These are phyloP conservation scores for Metarhizium brunneum DNA, from an alignment of 2,329 filamentous ascomycete genomes.

Conservation along the genomic window DNA sequence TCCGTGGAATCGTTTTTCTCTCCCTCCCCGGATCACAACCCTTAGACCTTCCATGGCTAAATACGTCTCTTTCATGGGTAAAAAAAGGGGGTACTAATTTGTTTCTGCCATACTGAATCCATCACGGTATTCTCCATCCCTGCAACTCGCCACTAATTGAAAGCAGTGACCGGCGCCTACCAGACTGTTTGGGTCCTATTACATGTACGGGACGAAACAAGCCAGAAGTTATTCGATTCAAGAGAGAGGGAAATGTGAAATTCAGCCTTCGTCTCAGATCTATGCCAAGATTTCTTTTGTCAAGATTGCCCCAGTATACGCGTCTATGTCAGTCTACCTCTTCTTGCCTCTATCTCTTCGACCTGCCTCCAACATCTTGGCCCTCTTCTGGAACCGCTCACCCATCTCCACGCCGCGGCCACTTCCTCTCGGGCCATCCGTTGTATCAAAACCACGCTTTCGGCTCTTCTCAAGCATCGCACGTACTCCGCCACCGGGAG, in stretches of 20 bases:
- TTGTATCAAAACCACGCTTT: conserved; percentile 62
- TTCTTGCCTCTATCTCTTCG: conserved; percentile 35
- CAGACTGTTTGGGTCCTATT: neutral
- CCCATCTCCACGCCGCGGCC: conserved; percentile 55
- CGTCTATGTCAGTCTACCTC: conserved; percentile 16
- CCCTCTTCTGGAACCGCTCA: conserved; percentile 62
- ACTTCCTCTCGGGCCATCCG: conserved; percentile 60
- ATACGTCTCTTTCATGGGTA: too few species aligned
- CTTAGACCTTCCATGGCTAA: too few species aligned
- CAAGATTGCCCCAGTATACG: neutral
- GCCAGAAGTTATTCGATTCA: neutral
- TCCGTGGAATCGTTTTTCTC: neutral
- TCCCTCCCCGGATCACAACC: neutral
- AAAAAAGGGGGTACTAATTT: neutral
- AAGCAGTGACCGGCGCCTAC: neutral
- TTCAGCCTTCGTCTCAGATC: neutral
- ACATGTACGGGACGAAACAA: neutral
- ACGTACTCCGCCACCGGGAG: conserved; percentile 43
- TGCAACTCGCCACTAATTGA: neutral
- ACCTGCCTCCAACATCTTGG: conserved; percentile 44
- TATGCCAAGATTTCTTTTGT: neutral
- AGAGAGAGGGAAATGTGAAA: neutral
- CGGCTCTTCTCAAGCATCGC: conserved; percentile 73
- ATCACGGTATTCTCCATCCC: neutral
- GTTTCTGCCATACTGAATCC: neutral